phyloP scores from a whole-genome alignment of 176 grass and related monocot species.

The Puya raimondii region DNA sequence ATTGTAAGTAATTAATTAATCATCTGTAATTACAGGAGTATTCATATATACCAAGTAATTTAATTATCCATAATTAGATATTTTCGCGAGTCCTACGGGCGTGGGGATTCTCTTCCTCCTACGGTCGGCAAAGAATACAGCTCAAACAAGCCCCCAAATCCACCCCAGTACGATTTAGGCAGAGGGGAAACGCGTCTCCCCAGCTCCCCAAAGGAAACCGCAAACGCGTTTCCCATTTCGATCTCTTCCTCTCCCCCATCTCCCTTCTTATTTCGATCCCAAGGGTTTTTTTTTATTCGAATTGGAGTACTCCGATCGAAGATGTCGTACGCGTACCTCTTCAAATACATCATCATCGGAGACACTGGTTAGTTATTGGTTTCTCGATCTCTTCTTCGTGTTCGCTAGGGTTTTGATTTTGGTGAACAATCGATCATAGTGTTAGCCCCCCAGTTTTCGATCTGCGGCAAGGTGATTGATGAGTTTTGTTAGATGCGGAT shows the following conservation, averaged over 20 bases:
- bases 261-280: not conserved
- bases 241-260: not conserved
- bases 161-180: not conserved
- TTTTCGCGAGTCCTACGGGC: too few species aligned
- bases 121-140: too few species aligned
- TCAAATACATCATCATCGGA: slow-evolving; percentile 27
- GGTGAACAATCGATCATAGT: too few species aligned
- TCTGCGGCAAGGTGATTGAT: too few species aligned
- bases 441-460: too few species aligned
- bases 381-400: not conserved
- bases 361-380: slow-evolving; percentile 9
- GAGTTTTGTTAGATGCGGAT: too few species aligned
- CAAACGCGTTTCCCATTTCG: not conserved
- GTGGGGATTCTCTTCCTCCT: too few species aligned
- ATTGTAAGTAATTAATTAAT: too few species aligned
- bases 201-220: not conserved
- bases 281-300: not conserved
- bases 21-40: too few species aligned
- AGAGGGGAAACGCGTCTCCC: not conserved
- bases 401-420: not conserved
- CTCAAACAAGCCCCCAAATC: too few species aligned
- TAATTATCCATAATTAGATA: too few species aligned
- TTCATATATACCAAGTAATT: too few species aligned
- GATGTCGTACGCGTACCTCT: slow-evolving; percentile 20
- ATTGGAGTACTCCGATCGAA: not conserved